phyloP scores from a whole-genome alignment of 192 early-diverging fungal species.

The Gigaspora rosea region DNA sequence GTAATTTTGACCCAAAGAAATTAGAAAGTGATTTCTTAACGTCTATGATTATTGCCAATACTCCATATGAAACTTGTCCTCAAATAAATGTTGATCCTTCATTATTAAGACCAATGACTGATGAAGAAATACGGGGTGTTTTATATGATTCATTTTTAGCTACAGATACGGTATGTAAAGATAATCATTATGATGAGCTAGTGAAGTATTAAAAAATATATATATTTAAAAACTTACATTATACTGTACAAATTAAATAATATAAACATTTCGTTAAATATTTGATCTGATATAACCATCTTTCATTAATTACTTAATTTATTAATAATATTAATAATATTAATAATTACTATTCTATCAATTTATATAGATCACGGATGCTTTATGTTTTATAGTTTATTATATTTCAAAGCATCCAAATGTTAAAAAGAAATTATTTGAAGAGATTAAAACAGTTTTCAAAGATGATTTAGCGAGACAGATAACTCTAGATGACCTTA shows the following conservation, averaged over 20 bases:
- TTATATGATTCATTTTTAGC: neutral
- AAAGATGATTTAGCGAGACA: neutral
- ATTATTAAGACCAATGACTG: slow-evolving; percentile 15
- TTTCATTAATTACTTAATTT: too few relatives aligned
- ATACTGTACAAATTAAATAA: too few relatives aligned
- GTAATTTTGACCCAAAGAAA: neutral
- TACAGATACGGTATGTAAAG: slow-evolving; percentile 5
- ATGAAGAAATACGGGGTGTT: slow-evolving; percentile 16
- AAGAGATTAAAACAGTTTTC: neutral
- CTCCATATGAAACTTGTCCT: neutral
- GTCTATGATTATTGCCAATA: slow-evolving; percentile 18
- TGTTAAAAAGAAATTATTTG: slow-evolving; percentile 10
- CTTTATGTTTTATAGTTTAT: neutral
- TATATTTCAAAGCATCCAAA: neutral
- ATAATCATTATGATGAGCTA: too few relatives aligned
- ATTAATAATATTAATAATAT: too few relatives aligned
- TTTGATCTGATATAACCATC: too few relatives aligned
- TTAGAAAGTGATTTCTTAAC: neutral
- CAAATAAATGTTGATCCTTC: slow-evolving; percentile 2
- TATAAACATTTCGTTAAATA: too few relatives aligned
- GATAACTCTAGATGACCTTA: neutral
- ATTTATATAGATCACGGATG: too few relatives aligned
- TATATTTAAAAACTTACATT: too few relatives aligned
- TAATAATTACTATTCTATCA: neutral
- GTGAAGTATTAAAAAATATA: too few relatives aligned